A percentile compares a stretch with the other conserved stretches of the same genome.
Evolutionary conservation across 148 eudicot species (phyloP).

Genomic region (Persicaria tinctoria): DNA sequence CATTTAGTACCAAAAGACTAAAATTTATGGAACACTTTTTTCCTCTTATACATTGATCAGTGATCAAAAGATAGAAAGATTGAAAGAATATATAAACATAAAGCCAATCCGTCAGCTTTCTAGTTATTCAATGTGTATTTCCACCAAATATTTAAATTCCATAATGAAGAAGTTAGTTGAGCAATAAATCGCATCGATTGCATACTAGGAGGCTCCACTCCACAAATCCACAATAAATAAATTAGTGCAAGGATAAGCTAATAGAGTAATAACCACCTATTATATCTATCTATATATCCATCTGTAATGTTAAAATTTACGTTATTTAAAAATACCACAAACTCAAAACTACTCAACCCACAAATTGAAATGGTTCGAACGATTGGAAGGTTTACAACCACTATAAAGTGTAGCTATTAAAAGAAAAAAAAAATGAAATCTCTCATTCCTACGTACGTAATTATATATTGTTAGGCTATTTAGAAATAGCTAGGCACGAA

Average conservation of each 20-base stretch:
- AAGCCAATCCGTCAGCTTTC: background rate
- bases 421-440: too few relatives aligned
- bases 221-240: background rate
- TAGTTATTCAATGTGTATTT: background rate
- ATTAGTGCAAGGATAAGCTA: background rate
- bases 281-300: too few relatives aligned
- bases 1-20: background rate
- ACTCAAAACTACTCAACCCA: too few relatives aligned
- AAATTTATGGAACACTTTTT: background rate
- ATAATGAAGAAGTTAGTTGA: conserved; percentile 10
- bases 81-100: background rate
- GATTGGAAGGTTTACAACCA: too few relatives aligned
- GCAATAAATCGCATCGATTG: background rate
- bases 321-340: too few relatives aligned
- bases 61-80: background rate
- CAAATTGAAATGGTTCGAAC: too few relatives aligned
- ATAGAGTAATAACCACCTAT: too few relatives aligned
- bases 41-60: background rate
- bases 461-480: too few relatives aligned
- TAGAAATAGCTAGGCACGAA: too few relatives aligned
- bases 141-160: background rate
- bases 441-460: too few relatives aligned
- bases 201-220: conserved; percentile 4
- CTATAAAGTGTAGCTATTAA: too few relatives aligned
- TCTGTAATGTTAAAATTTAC: too few relatives aligned